A percentile compares a stretch with the other conserved stretches of the same genome.
These are phyloP conservation scores for Candida piceae DNA, from an alignment of 805 yeast species.

Conservation along the genomic window DNA sequence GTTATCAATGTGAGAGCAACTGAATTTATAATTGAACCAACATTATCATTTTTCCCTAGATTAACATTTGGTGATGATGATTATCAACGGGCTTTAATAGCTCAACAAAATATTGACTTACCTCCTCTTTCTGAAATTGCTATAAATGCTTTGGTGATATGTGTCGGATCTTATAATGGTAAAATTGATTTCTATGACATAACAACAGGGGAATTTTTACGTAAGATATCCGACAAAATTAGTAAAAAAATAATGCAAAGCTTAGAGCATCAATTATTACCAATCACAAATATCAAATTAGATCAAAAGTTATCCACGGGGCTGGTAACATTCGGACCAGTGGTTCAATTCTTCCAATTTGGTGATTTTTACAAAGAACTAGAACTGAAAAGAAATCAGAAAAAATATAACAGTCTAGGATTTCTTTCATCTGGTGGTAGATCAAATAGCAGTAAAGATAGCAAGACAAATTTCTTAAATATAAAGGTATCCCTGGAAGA, in stretches of 20 bases:
- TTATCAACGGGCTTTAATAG: constrained; percentile 9
- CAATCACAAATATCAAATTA: constrained; percentile 15
- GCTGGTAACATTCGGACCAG: constrained; percentile 35
- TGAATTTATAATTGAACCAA: constrained; percentile 17
- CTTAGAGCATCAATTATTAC: constrained; percentile 12
- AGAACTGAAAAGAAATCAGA: constrained; percentile 12
- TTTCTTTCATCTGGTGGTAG: background rate
- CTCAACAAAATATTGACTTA: constrained; percentile 15
- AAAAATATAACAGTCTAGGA: constrained; percentile 15
- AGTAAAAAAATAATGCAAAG: constrained; percentile 14
- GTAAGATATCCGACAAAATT: constrained; percentile 24
- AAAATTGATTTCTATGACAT: constrained; percentile 37
- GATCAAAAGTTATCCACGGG: constrained; percentile 30
- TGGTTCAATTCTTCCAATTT: constrained; percentile 42
- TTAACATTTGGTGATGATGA: constrained; percentile 18
- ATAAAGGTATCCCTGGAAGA: constrained; percentile 31
- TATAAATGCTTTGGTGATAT: constrained; percentile 25
- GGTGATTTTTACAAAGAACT: constrained; percentile 31
- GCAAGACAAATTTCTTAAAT: constrained; percentile 27
- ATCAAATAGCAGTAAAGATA: constrained; percentile 12
- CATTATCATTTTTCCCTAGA: constrained; percentile 17
- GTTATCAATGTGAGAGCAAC: constrained; percentile 38
- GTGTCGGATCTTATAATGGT: constrained; percentile 41
- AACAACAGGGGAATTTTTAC: constrained; percentile 36
- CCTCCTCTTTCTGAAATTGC: constrained; percentile 27